phyloP scores from a whole-genome alignment of 116 monocot genomes.

The Papilionanthe hybrid region DNA sequence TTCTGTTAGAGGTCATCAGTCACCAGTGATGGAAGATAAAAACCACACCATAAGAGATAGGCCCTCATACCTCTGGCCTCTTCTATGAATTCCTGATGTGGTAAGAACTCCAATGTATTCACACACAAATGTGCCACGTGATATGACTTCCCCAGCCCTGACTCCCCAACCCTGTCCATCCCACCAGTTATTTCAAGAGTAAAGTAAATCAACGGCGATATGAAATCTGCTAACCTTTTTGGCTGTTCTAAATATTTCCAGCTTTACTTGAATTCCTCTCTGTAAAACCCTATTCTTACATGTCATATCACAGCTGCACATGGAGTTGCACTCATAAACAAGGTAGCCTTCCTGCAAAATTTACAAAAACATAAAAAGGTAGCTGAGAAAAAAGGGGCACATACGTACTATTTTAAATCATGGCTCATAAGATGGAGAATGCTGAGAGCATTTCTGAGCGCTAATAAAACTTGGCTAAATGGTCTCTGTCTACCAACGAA shows the following conservation, averaged over 20 bases:
- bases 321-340: conserved; percentile 90
- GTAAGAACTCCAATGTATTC: conserved; percentile 80
- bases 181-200: conserved; percentile 9
- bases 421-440: not conserved
- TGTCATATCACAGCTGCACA: conserved; percentile 65
- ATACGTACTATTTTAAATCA: no score
- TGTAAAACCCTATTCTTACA: conserved; percentile 90
- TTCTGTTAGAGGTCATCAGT: not conserved
- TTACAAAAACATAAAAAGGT: not conserved
- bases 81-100: conserved; percentile 31
- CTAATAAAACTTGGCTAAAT: not conserved
- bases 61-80: conserved; percentile 41
- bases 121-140: conserved; percentile 85
- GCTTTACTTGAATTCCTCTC: conserved; percentile 75
- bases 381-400: no score
- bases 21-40: not conserved
- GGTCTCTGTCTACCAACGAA: not conserved
- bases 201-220: not conserved
- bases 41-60: not conserved
- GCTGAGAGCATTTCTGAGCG: not conserved
- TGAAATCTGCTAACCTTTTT: conserved; percentile 49
- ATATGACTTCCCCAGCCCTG: conserved; percentile 69
- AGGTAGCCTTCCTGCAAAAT: conserved; percentile 66
- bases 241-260: conserved; percentile 83
- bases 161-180: conserved; percentile 83